Evolutionary conservation across 2,329 filamentous ascomycete genomes (phyloP).

Genomic region (Ceratocystis eucalypticola): DNA sequence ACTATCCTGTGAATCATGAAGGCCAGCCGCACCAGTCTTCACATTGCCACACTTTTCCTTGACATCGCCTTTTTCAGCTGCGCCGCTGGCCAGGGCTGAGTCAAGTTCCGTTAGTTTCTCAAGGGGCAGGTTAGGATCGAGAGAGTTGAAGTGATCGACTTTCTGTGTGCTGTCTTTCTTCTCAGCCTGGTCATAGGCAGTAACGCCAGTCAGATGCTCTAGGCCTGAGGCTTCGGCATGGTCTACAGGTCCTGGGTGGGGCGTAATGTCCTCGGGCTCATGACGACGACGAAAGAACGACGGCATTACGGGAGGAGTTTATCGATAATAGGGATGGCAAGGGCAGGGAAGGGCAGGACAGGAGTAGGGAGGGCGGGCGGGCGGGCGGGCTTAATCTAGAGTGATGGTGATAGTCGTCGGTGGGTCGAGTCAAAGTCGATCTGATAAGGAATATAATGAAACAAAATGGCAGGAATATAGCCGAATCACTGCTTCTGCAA

Average conservation of each 20-base stretch:
- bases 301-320: slow-evolving; percentile 16
- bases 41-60: slow-evolving; percentile 24
- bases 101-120: slow-evolving; percentile 49
- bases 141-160: not conserved
- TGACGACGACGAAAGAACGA: slow-evolving; percentile 34
- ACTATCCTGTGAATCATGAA: slow-evolving; percentile 42
- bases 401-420: not conserved
- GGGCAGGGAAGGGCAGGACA: not conserved
- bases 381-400: not conserved
- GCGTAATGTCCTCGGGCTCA: slow-evolving; percentile 34
- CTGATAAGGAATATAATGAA: not conserved
- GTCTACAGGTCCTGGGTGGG: slow-evolving; percentile 30
- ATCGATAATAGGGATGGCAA: not conserved
- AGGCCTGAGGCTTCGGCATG: slow-evolving; percentile 30
- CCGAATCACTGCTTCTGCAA: not conserved
- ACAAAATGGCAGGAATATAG: not conserved
- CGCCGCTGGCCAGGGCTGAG: slow-evolving; percentile 39
- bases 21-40: slow-evolving; percentile 35
- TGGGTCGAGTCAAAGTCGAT: not conserved
- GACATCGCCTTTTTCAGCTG: slow-evolving; percentile 34
- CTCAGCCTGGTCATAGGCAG: slow-evolving; percentile 43
- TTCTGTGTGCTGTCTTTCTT: slow-evolving; percentile 24
- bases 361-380: not conserved
- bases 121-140: slow-evolving; percentile 52
- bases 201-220: slow-evolving; percentile 35